Evolutionary conservation across 1,284 basidiomycete genomes (phyloP).

Genomic region (Pisolithus thermaeus): DNA sequence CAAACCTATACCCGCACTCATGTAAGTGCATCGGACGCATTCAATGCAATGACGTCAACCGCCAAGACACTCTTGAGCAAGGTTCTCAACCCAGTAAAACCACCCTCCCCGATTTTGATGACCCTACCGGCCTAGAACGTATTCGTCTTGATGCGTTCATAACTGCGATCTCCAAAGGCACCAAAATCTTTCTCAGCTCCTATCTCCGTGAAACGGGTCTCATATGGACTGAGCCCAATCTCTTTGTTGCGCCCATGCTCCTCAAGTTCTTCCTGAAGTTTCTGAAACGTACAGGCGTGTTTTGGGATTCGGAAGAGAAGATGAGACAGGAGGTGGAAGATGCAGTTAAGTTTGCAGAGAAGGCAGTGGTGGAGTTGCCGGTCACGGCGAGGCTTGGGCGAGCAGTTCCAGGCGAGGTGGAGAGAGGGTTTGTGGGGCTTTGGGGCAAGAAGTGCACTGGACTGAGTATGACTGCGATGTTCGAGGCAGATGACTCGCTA

Average conservation of each 20-base stretch:
- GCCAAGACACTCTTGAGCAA: conserved; percentile 31
- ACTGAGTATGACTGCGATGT: no score
- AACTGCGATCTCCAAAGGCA: conserved; percentile 37
- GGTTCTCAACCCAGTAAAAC: conserved; percentile 25
- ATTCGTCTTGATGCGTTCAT: conserved; percentile 35
- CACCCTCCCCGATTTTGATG: conserved; percentile 18
- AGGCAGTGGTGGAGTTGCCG: no score
- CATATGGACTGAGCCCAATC: conserved; percentile 31
- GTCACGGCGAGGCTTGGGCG: no score
- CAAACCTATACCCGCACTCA: conserved; percentile 13
- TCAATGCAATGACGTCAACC: conserved; percentile 3
- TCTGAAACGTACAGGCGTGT: conserved; percentile 38
- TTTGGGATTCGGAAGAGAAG: conserved; percentile 21
- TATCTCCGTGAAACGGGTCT: conserved; percentile 43
- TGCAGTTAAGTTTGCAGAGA: no score
- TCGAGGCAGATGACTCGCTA: no score
- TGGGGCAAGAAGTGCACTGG: no score
- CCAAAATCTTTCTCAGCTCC: conserved; percentile 47
- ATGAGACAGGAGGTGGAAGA: no score
- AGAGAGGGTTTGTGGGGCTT: no score
- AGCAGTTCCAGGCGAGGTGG: no score
- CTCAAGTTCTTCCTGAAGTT: conserved; percentile 45
- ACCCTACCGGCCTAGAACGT: conserved; percentile 9
- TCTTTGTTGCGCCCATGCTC: conserved; percentile 36
- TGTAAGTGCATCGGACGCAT: neutral